phyloP scores from a whole-genome alignment of 106 monocot genomes.

The Dendrobium catenatum region DNA sequence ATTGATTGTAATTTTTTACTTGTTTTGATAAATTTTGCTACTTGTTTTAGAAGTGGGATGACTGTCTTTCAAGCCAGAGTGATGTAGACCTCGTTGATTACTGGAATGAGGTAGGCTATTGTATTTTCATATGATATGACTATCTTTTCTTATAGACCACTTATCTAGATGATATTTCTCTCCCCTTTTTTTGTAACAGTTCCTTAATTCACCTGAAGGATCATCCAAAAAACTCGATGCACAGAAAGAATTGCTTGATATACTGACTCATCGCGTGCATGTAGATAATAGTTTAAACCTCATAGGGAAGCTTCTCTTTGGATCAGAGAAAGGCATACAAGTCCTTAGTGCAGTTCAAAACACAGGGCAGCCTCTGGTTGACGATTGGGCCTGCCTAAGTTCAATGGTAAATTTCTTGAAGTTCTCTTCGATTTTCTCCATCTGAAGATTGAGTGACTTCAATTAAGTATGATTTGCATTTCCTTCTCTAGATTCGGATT shows the following conservation, averaged over 20 bases:
- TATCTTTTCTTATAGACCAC: too few species aligned
- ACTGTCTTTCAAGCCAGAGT: constrained; percentile 65
- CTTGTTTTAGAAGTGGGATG: constrained; percentile 1
- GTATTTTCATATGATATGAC: too few species aligned
- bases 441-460: background rate
- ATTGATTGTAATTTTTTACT: constrained; percentile 11
- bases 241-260: constrained; percentile 48
- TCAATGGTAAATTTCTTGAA: constrained; percentile 42
- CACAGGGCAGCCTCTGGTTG: constrained; percentile 54
- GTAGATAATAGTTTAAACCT: constrained; percentile 74
- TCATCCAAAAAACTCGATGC: constrained; percentile 54
- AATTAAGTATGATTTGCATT: background rate
- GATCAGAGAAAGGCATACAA: constrained; percentile 35
- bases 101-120: constrained; percentile 69
- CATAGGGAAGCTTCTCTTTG: constrained; percentile 80
- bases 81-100: constrained; percentile 82
- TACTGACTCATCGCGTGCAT: constrained; percentile 72
- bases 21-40: constrained; percentile 18
- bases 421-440: background rate
- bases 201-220: constrained; percentile 33
- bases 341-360: constrained; percentile 49
- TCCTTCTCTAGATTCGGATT: constrained; percentile 50
- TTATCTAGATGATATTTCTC: too few species aligned
- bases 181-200: constrained; percentile 22
- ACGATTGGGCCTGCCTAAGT: constrained; percentile 90